Conservation (phyloP, 805 yeast species). For the Wickerhamiella occidentalis region DNA sequence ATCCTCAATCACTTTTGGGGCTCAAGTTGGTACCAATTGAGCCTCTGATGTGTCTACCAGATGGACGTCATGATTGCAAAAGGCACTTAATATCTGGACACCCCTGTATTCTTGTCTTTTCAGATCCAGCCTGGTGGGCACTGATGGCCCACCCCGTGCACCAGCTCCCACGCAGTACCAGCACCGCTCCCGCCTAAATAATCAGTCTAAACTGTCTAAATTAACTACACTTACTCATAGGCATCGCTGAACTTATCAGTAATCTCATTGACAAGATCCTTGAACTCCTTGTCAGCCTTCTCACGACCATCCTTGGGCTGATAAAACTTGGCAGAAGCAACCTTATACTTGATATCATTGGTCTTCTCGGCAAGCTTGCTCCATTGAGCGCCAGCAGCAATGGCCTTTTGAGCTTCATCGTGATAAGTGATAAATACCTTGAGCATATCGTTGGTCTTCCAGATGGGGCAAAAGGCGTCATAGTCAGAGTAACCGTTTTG, state of each 20-base stretch:
- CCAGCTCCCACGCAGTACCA: too few species aligned
- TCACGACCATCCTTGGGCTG: slow-evolving; percentile 88
- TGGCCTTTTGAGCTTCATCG: slow-evolving; percentile 96
- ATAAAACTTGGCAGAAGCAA: slow-evolving; percentile 87
- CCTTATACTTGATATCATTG: slow-evolving; percentile 81
- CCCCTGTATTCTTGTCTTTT: too few species aligned
- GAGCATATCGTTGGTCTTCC: slow-evolving; percentile 99
- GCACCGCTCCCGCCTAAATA: neutral
- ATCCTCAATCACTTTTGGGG: too few species aligned
- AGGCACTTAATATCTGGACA: too few species aligned
- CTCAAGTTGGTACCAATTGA: too few species aligned
- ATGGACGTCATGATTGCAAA: too few species aligned
- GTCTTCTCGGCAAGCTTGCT: slow-evolving; percentile 82
- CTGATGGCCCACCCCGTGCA: too few species aligned
- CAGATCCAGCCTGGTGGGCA: too few species aligned
- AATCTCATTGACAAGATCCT: slow-evolving; percentile 57
- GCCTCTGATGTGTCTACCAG: too few species aligned
- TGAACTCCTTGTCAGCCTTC: slow-evolving; percentile 65
- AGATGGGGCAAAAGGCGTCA: slow-evolving; percentile 98
- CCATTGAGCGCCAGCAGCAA: slow-evolving; percentile 90
- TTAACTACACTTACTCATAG: slow-evolving; percentile 47
- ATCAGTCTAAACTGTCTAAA: slow-evolving; percentile 1
- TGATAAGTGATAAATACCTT: slow-evolving; percentile 80
- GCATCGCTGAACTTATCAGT: slow-evolving; percentile 93
- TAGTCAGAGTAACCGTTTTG: slow-evolving; percentile 98